Evolutionary conservation across 345 rosid genomes (phyloP), one percentile per base, ranked within the genome.

Genomic region (Citrus maxima): DNA sequence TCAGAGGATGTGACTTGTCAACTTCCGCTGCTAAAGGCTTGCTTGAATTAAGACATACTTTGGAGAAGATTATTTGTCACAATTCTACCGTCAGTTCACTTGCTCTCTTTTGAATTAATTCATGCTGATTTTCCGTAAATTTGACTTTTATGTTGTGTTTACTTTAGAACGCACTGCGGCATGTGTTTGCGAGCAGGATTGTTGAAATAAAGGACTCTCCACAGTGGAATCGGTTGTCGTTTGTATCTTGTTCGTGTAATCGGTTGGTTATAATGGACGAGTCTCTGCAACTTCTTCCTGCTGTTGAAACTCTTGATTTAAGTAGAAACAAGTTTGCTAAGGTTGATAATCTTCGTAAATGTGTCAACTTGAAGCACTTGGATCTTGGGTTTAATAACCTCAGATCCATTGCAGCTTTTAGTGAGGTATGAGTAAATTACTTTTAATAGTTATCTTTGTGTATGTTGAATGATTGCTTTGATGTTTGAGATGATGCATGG

Each of bases 301-400:
- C 88, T 55, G 95, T 96, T 73, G 98, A 94, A 88, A 93, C 94
- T 56, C 98, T 94, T 75, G 99, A 96, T 88, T 89, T 96, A 81
- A 96, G 99, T 82, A 87, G 99, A 78, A 96, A 96, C 89, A 93
- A 87, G 91, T 90, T 96, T 79, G 86, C 95, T 2, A 96, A 92
- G 87, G 89, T 94, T 82, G 95, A 93, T 90, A 93, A 92, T 87
- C 94, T 96, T 71, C 84, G 93, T 72, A 93, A 82, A 74, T 94
- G 98, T 82, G 76, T 83, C 81, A 94, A 89, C 81, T 76, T 96
- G 88, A 96, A 93, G 90, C 89, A 93, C 83, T 84, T 96, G 83
- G 99, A 96, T 86, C 95, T 96, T 42, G 99, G 98, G 55, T 96
- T 96, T 89, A 96, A 96, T 89, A 86, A 90, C 79, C 87, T 96